Evolutionary conservation across 768 basidiomycete species (phyloP), one percentile per base, ranked within the genome.

Genomic region (Pleurotus pulmonarius): DNA sequence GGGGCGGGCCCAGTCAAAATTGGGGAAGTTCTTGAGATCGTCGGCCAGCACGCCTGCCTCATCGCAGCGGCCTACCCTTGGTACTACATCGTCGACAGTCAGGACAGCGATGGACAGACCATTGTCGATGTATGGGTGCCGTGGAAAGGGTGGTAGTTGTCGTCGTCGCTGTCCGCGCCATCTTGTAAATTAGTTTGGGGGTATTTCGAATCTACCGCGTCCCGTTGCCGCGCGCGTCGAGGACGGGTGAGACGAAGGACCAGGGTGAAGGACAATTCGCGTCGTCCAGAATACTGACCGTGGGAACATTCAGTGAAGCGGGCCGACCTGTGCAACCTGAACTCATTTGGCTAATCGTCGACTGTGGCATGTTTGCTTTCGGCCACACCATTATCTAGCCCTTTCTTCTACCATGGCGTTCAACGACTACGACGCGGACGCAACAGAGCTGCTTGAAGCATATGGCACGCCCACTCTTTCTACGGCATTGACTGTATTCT

Each of bases 381-480:
- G 24, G 29, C 29, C 37, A 40, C 55, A 20, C 13, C 25, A 15
- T 48, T 57, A 49, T 29, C 58, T 59, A 34, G 58, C 63, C 51
- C 53, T 59, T 60, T 62, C 64, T 58, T 63, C 63, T 67, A 68
- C 67, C 59, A 88, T 87, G 87, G 70, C 80, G 44, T 68, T 78
- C 63, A 75, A 81, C 68, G 86, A 90, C 64, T 88, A 84, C 70
- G 81, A 89, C 49, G 81, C 77, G 48, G 93, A 93, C 64, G 92
- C 89, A 11, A 96, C 94, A 54, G 94, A 98, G 70, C 83, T 98
- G 48, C 70, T 95, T 62, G 94, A 97, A 73, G 93, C 94, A 59
- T 98, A 98, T 71, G 94, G 94, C 94, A 37, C 55, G 80, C 58
- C 39, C 47, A 47, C 45, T 20, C 26, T 16, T 40, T 26, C n/a